phyloP scores from a whole-genome alignment of 2,329 filamentous ascomycete species.

The Aspergillus ochraceoroseus region DNA sequence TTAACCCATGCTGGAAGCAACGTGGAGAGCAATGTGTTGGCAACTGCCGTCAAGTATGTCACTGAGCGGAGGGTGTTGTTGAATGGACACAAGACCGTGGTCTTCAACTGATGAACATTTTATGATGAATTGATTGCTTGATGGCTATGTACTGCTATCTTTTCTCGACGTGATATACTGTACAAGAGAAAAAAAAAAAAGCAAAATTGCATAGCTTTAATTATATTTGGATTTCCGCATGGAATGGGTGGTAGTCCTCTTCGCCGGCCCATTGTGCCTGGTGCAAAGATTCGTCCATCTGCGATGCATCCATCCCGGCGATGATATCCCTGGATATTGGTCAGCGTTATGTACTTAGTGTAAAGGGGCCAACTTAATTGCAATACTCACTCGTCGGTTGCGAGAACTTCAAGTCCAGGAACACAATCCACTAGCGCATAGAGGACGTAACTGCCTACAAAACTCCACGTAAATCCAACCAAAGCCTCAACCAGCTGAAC shows the following conservation, averaged over 20 bases:
- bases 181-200: background rate
- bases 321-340: conserved; percentile 37
- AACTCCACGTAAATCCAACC: conserved; percentile 51
- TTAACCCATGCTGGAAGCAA: conserved; percentile 76
- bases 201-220: background rate
- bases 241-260: conserved; percentile 26
- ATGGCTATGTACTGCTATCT: conserved; percentile 2
- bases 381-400: conserved; percentile 48
- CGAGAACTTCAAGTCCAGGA: conserved; percentile 51
- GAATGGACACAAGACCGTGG: conserved; percentile 74
- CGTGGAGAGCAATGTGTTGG: conserved; percentile 76
- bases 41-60: conserved; percentile 78
- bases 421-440: conserved; percentile 51
- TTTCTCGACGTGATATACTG: conserved; percentile 10
- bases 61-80: conserved; percentile 72
- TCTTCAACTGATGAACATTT: conserved; percentile 52
- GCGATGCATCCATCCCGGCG: conserved; percentile 48
- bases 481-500: conserved; percentile 50
- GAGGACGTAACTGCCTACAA: conserved; percentile 47
- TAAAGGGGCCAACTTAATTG: background rate
- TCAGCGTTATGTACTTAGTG: background rate
- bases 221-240: conserved; percentile 13
- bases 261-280: conserved; percentile 36
- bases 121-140: conserved; percentile 1
- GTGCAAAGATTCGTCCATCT: conserved; percentile 48